Evolutionary conservation across 768 basidiomycete species (phyloP), one percentile per base, ranked within the genome.

Genomic region (Inosperma sp.): DNA sequence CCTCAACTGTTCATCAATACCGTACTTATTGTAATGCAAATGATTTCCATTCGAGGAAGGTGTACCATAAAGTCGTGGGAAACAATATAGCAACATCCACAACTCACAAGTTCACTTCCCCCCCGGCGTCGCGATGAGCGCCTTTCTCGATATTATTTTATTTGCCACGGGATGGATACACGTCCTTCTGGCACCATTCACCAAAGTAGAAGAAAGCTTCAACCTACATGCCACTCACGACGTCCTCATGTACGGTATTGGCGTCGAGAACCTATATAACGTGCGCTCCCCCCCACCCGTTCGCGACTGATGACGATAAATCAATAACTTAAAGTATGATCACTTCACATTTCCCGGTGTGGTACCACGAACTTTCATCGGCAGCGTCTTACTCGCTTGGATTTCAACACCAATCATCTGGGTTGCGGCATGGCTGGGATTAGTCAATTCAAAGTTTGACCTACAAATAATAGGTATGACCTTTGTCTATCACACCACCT

Each of bases 141-240:
- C 57, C 19, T 53, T 49, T 7, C 67, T 79, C 14, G 88, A 90
- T 59, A 55, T 70, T 16, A 59, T 81, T 8, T 60, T 88, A 13
- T 64, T 83, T 21, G 60, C 59, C 0, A 71, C 74, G 37, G 72
- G 74, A 46, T 88, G 82, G 77, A 58, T 62, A 1, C 86, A 95
- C 56, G 86, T 94, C 40, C 57, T 87, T 21, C 70, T 90, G 3
- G 80, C 89, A 2, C 95, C 96, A 0, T 92, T 87, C 64, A 88
- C 90, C 3, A 99, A 99, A 71, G 96, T 99, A 23, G 96, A 99
- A 67, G 96, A 99, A 69, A 89, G 87, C 61, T 97, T 97, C 75
- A 93, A 87, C 57, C 77, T 98, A 7, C 96, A 98, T 63, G 93
- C 91, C 0, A 78, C 77, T 1, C 91, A 96, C 62, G 96, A 99